Conservation (phyloP, 306 rosid genomes). For the Begonia loranthoides region DNA sequence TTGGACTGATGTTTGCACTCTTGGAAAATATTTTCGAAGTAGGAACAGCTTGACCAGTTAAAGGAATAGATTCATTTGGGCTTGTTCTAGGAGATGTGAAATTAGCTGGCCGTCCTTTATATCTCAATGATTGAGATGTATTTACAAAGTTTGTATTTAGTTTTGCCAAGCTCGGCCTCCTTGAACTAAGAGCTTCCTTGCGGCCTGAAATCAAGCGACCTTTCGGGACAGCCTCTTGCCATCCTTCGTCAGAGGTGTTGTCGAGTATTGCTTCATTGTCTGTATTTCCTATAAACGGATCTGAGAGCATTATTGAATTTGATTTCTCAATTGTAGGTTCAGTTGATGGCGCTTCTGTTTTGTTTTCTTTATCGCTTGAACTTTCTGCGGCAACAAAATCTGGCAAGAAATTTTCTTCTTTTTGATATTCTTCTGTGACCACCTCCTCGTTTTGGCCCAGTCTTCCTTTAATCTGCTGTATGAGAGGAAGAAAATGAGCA, state of each 20-base stretch:
- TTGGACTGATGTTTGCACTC: constrained; percentile 78
- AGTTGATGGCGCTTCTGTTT: constrained; percentile 36
- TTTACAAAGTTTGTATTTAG: constrained; percentile 64
- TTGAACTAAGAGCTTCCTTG: constrained; percentile 49
- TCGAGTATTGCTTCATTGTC: constrained; percentile 33
- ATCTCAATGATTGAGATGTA: constrained; percentile 52
- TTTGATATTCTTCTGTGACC: constrained; percentile 46
- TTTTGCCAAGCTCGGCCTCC: constrained; percentile 86
- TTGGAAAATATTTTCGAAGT: constrained; percentile 41
- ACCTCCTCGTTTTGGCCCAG: constrained; percentile 54
- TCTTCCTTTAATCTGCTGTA: constrained; percentile 71
- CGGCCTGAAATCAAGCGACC: constrained; percentile 65
- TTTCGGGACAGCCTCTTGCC: constrained; percentile 98
- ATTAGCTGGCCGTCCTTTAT: constrained; percentile 49
- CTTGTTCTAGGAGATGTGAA: constrained; percentile 42
- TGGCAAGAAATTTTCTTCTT: constrained; percentile 40
- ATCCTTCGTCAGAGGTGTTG: constrained; percentile 75
- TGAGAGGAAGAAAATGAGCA: constrained; percentile 10
- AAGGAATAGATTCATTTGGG: constrained; percentile 38
- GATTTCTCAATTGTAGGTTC: constrained; percentile 35
- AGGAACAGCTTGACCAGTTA: constrained; percentile 35
- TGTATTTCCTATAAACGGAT: constrained; percentile 22
- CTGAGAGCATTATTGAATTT: constrained; percentile 27
- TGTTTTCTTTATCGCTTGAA: constrained; percentile 77
- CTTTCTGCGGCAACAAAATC: constrained; percentile 33